Evolutionary conservation across 1,284 basidiomycete species (phyloP).

Genomic region (Cutaneotrichosporon dermatis): DNA sequence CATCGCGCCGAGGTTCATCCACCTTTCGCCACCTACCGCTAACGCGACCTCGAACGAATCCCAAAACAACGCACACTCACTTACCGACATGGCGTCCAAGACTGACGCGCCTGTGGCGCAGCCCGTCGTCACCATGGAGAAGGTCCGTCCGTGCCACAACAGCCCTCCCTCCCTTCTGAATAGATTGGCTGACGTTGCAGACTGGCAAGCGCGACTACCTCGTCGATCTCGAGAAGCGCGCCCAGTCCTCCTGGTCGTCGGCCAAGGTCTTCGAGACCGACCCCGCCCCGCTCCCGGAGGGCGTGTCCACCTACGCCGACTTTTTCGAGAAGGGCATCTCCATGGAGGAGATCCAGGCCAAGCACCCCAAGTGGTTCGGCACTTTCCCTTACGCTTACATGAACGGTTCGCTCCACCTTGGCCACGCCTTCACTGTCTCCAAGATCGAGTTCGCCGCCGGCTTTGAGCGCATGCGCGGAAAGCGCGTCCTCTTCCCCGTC

Average conservation of each 20-base stretch:
- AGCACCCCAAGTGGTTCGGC: constrained; percentile 94
- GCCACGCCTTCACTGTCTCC: constrained; percentile 96
- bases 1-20: not conserved
- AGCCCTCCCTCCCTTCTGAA: no score
- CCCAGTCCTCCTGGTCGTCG: constrained; percentile 69
- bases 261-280: constrained; percentile 69
- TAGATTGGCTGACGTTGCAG: constrained; percentile 47
- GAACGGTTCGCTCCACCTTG: constrained; percentile 96
- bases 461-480: constrained; percentile 92
- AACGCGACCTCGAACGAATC: not conserved
- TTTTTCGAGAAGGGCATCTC: constrained; percentile 51
- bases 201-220: constrained; percentile 90
- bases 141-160: constrained; percentile 24
- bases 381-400: constrained; percentile 96
- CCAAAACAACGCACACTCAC: not conserved
- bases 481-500: constrained; percentile 89
- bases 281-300: constrained; percentile 67
- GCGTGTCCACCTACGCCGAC: constrained; percentile 59
- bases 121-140: constrained; percentile 45
- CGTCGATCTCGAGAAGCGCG: constrained; percentile 73
- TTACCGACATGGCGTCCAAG: constrained; percentile 32
- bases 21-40: not conserved
- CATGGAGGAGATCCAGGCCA: constrained; percentile 52
- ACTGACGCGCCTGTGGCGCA: constrained; percentile 26
- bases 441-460: constrained; percentile 98